Percentiles rank a stretch among this genome's conserved stretches.
phyloP scores from a whole-genome alignment of 2,329 filamentous ascomycete species.

The Orbilia oligospora region DNA sequence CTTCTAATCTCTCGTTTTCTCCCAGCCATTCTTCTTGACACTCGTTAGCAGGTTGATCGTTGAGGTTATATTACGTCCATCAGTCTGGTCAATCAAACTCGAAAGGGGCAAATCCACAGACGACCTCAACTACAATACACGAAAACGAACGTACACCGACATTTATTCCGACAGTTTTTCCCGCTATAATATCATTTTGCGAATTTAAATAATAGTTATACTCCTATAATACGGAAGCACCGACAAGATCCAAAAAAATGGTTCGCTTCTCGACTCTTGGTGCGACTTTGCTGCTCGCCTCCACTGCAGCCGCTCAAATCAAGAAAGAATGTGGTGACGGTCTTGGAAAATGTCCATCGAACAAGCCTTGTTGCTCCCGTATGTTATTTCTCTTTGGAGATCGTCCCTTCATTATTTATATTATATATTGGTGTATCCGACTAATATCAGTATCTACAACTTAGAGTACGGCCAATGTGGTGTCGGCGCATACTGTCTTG shows the following conservation, averaged over 20 bases:
- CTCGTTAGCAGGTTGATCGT: slow-evolving; percentile 55
- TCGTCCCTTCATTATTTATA: slow-evolving; percentile 1
- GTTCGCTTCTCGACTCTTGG: slow-evolving; percentile 51
- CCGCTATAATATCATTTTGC: not conserved
- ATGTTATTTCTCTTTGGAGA: slow-evolving; percentile 67
- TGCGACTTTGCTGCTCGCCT: slow-evolving; percentile 41
- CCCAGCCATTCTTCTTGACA: slow-evolving; percentile 34
- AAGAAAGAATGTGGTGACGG: slow-evolving; percentile 67
- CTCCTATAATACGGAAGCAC: not conserved
- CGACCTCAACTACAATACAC: not conserved
- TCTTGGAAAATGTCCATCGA: slow-evolving; percentile 77
- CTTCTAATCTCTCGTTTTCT: slow-evolving; percentile 45
- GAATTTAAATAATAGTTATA: not conserved
- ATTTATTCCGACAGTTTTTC: no score
- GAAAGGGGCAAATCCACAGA: slow-evolving; percentile 43
- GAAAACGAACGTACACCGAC: no score
- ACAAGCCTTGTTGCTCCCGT: slow-evolving; percentile 85
- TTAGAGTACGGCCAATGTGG: slow-evolving; percentile 90
- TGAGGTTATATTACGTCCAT: slow-evolving; percentile 17
- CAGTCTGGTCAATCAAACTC: not conserved
- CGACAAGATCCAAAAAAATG: slow-evolving; percentile 5
- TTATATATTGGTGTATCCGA: slow-evolving; percentile 12
- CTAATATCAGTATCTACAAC: not conserved
- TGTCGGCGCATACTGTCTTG: slow-evolving; percentile 93
- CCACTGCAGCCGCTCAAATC: slow-evolving; percentile 39